Percentiles rank a stretch among this genome's conserved stretches.
Evolutionary conservation across 805 yeast genomes (phyloP).

Genomic region (Monosporozyma aerobia): DNA sequence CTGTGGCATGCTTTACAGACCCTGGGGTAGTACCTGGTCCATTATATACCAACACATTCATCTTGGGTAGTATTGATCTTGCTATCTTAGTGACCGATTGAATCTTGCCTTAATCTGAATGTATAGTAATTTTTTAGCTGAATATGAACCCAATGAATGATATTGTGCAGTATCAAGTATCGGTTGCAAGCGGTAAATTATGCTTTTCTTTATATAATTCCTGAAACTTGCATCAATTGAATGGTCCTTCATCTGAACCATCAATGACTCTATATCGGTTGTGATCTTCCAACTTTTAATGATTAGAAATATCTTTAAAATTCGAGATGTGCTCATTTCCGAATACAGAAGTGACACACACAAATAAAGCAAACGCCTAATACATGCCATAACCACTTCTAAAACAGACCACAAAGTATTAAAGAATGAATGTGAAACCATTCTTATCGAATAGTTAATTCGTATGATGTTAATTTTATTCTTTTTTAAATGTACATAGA

Average conservation of each 20-base stretch:
- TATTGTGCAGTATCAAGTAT: too few relatives aligned
- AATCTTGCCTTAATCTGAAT: background rate
- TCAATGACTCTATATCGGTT: too few relatives aligned
- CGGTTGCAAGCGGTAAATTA: background rate
- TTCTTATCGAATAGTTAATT: background rate
- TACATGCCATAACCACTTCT: too few relatives aligned
- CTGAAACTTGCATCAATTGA: too few relatives aligned
- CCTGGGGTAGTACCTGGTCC: slow-evolving; percentile 83
- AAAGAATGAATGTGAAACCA: background rate
- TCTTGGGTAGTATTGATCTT: slow-evolving; percentile 17
- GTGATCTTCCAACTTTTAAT: too few relatives aligned
- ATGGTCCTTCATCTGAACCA: too few relatives aligned
- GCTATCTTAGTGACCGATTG: background rate
- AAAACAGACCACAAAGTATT: too few relatives aligned
- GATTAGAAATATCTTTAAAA: too few relatives aligned
- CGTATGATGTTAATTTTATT: background rate
- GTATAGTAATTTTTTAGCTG: background rate
- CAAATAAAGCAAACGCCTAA: too few relatives aligned
- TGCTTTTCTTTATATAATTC: background rate
- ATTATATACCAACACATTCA: slow-evolving; percentile 67
- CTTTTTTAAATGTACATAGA: background rate
- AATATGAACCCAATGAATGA: background rate
- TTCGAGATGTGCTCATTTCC: too few relatives aligned
- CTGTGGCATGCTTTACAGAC: slow-evolving; percentile 74
- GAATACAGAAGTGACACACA: too few relatives aligned